A percentile compares a stretch with the other conserved stretches of the same genome.
phyloP scores from a whole-genome alignment of 345 rosid species.

The Aurinia saxatilis region DNA sequence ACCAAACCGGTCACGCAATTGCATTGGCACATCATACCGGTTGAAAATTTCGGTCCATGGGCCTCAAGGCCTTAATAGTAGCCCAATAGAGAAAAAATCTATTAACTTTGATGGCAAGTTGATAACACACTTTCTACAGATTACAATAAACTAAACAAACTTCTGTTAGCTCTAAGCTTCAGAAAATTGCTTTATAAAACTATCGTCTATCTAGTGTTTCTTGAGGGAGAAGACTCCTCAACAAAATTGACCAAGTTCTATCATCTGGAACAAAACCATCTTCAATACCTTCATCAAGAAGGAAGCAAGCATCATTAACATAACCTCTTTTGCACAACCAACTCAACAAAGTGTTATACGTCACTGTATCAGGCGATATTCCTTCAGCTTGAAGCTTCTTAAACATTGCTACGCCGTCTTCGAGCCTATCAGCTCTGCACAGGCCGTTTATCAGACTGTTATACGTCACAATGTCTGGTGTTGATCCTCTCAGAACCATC shows the following conservation, averaged over 20 bases:
- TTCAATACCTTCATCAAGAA: constrained; percentile 45
- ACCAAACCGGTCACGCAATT: no score
- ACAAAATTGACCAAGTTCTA: constrained; percentile 64
- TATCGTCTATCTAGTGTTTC: constrained; percentile 2
- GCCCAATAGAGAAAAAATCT: background rate
- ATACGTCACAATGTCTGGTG: constrained; percentile 74
- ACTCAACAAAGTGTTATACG: constrained; percentile 73
- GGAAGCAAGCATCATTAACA: constrained; percentile 52
- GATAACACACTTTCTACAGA: background rate
- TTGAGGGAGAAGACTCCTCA: constrained; percentile 30
- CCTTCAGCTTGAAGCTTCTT: constrained; percentile 60
- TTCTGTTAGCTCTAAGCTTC: background rate
- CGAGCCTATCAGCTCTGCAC: constrained; percentile 48
- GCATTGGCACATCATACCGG: no score
- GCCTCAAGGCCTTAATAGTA: no score
- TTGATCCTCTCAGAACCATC: constrained; percentile 63
- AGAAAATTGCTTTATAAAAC: background rate
- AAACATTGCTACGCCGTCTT: constrained; percentile 60
- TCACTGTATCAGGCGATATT: constrained; percentile 61
- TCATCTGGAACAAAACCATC: constrained; percentile 55
- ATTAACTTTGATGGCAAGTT: no score
- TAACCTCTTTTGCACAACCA: constrained; percentile 60
- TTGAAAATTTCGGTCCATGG: no score
- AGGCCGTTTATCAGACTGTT: constrained; percentile 78
- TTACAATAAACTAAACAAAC: background rate